Evolutionary conservation across 1,284 basidiomycete genomes (phyloP).

Genomic region (Flammula alnicola): DNA sequence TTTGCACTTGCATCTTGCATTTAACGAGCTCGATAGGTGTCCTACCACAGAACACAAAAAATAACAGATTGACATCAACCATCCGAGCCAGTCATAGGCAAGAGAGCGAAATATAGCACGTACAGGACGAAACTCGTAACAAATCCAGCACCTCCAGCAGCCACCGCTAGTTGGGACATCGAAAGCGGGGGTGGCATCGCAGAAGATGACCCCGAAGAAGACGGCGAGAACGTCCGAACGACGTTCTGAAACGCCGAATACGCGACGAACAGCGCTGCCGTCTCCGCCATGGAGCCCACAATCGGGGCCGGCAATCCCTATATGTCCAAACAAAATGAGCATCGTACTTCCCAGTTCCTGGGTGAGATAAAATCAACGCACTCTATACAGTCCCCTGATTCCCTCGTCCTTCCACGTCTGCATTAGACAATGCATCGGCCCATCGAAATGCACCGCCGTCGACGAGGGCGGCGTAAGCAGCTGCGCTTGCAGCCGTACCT

Average conservation of each 20-base stretch:
- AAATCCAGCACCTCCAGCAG: constrained; percentile 87
- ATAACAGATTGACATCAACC: neutral
- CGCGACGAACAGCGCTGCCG: constrained; percentile 87
- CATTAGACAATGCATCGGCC: constrained; percentile 84
- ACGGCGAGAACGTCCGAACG: constrained; percentile 44
- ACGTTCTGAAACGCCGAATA: constrained; percentile 85
- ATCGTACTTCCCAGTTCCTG: neutral
- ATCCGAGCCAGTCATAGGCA: no score
- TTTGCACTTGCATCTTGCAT: constrained; percentile 98
- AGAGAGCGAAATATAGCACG: constrained; percentile 37
- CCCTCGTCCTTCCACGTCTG: constrained; percentile 86
- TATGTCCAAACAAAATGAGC: constrained; percentile 6
- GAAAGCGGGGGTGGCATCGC: constrained; percentile 50
- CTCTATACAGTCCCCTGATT: constrained; percentile 83
- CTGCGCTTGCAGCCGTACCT: constrained; percentile 89
- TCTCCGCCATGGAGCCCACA: constrained; percentile 91
- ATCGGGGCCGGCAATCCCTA: constrained; percentile 95
- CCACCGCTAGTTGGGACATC: constrained; percentile 74
- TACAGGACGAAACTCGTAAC: constrained; percentile 87
- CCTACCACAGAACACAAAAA: no score
- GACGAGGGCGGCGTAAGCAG: constrained; percentile 52
- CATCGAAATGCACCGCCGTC: constrained; percentile 75
- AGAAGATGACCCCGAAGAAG: no score
- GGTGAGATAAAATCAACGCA: constrained; percentile 43
- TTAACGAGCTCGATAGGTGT: constrained; percentile 97